Percentiles rank a stretch among this genome's conserved stretches.
Conservation (phyloP, 768 basidiomycete genomes). For the Russula foetens region DNA sequence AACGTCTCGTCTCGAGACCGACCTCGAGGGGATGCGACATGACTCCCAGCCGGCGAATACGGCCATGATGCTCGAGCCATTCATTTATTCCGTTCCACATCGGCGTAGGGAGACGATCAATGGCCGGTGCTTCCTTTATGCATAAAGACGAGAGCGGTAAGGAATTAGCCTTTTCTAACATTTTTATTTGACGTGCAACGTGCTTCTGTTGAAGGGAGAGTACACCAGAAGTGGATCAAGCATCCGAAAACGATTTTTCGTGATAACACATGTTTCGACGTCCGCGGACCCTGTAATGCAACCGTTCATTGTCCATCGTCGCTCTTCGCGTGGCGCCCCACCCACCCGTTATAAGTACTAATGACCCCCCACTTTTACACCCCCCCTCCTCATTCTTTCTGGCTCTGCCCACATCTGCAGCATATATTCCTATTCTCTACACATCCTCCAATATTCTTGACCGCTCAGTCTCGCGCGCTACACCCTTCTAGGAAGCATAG, state of each 20-base stretch:
- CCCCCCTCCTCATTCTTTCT: neutral
- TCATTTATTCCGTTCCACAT: neutral
- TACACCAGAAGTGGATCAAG: conserved; percentile 8
- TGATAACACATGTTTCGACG: conserved; percentile 21
- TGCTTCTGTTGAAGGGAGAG: conserved; percentile 11
- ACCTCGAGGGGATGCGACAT: neutral
- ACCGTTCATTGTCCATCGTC: conserved; percentile 15
- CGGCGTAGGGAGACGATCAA: conserved; percentile 7
- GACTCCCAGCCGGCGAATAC: neutral
- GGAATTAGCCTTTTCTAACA: conserved; percentile 9
- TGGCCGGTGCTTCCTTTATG: conserved; percentile 5
- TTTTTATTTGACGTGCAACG: conserved; percentile 8
- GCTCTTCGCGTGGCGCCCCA: neutral
- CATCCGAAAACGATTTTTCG: conserved; percentile 4
- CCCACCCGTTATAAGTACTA: conserved; percentile 13
- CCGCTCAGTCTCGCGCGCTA: conserved; percentile 12
- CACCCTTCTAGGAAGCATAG: conserved; percentile 16
- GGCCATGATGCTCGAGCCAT: neutral
- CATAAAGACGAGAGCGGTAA: conserved; percentile 5
- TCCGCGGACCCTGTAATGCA: conserved; percentile 14
- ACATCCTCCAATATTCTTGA: conserved; percentile 14
- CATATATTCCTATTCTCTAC: conserved; percentile 15
- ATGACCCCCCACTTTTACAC: neutral
- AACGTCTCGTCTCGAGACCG: neutral
- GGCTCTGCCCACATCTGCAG: conserved; percentile 6